Base-by-base conservation (phyloP, 495 filamentous ascomycete genomes). In the Aspergillus campestris region DNA sequence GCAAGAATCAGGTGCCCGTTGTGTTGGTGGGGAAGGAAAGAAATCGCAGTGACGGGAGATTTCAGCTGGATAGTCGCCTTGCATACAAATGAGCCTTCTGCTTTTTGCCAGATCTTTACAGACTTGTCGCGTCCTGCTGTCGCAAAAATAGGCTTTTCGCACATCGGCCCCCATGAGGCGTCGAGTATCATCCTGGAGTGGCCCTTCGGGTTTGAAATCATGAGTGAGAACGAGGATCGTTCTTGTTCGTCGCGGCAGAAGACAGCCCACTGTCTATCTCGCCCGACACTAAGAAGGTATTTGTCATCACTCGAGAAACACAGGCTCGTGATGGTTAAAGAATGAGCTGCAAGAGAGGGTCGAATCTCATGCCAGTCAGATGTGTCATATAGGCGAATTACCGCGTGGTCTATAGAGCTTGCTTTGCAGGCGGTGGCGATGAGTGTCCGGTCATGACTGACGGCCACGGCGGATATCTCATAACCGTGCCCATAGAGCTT, bases 401-500 rank as follows among this genome's bases (percentile, higher is more conserved):
- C 89, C 33, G 92, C 92, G 57, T 99, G 94, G 52, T 95, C 89
- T 40, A 90, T 67, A 10, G 88, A 92, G 63, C 81, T 90, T 12
- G 94, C 94, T 58, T 84, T 86, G 68, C 91, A 97, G 2, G 91
- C 88, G n/a, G 88, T 94, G 12, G 94, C 92, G 31, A 99, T 76
- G 15, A 95, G 52, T 2, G 57, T 69, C 11, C 83, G 82, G 53
- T 86, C 82, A 48, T 84, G 78, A 52, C 80, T 88, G 7, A 81
- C 77, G n/a, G 90, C 86, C 15, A 95, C 79, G 8, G 87, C 82
- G 14, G 89, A 94, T 34, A 99, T 92, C 62, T 99, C 92, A 68
- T 94, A 94, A n/a, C 92, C 92, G 66, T 99, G 92, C 6, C 92
- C 92, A 62, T 99, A 99, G 5, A 99, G 78, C 64, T 99, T 99